Evolutionary conservation across 208 protist genomes (phyloP), one percentile per base, ranked within the genome.

Genomic region (Spongospora subterranea): DNA sequence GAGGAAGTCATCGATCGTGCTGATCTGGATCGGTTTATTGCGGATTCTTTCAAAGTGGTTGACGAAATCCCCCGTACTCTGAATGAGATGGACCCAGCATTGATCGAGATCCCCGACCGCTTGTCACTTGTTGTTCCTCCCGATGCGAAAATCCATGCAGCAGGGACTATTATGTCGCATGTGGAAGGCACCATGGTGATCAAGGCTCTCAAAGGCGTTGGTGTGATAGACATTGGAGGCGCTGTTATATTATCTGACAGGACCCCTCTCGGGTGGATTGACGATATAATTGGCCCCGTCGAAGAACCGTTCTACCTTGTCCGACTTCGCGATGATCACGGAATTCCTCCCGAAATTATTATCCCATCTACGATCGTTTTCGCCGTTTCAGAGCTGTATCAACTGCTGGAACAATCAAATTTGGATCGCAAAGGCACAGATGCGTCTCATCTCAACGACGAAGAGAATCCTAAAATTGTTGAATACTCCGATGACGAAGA

Each of bases 41-140:
- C 71, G 17, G 71, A 82, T n/a, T 24, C 50, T 6, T 29, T 29
- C 13, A 60, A 60, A 24, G 24, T 29, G 50, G n/a, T 20, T 35
- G 71, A 82, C 13, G 40, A 82, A 43, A 13, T n/a, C 35, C 71
- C 40, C 6, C 6, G 71, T 40, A 82, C 71, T 13, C 6, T 39
- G 71, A 82, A 82, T 43, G 71, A 82, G 71, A 82, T 82, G 6
- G 71, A 82, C n/a, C 71, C 71, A n/a, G 71, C n/a, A 20, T 45
- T n/a, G 6, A n/a, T 82, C 35, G 71, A 82, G 71, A 82, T 82
- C n/a, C 71, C 71, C 35, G 71, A 82, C n/a, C 71, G 71, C 6
- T n/a, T 6, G n/a, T 20, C 71, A 6, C 6, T 82, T 6, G 17
- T 43, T 6, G 6, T 82, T 20, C 35, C 71, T 20, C 11, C 71